Percentiles rank a stretch among this genome's conserved stretches.
phyloP scores from a whole-genome alignment of 2,329 filamentous ascomycete genomes.

The Phyllachora maydis region DNA sequence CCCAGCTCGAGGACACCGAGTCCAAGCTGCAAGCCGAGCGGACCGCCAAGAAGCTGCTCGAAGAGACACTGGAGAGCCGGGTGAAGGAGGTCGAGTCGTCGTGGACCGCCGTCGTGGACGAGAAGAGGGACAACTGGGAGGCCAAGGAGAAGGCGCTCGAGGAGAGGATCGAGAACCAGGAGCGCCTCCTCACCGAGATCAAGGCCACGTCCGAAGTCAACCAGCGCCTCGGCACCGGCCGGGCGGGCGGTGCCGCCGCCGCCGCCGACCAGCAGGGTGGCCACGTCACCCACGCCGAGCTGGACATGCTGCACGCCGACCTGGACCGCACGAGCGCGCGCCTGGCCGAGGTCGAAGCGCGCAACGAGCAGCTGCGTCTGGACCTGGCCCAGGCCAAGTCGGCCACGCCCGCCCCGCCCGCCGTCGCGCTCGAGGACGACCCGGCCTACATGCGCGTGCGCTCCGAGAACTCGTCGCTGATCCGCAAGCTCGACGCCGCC shows the following conservation, averaged over 20 bases:
- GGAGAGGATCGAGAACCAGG: constrained; percentile 88
- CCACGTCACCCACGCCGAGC: constrained; percentile 65
- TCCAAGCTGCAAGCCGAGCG: constrained; percentile 61
- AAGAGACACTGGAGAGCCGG: constrained; percentile 55
- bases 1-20: constrained; percentile 70
- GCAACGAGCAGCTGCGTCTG: constrained; percentile 81
- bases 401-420: constrained; percentile 38
- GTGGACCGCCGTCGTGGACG: constrained; percentile 74
- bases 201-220: constrained; percentile 96
- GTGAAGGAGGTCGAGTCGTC: constrained; percentile 80
- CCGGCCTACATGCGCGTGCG: constrained; percentile 71
- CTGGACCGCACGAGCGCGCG: constrained; percentile 74
- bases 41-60: constrained; percentile 48
- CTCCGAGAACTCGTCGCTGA: constrained; percentile 80
- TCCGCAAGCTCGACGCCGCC: constrained; percentile 70
- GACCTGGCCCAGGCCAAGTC: constrained; percentile 69
- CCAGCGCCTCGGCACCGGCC: constrained; percentile 61
- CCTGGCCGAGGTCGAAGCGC: constrained; percentile 75
- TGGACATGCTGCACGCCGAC: constrained; percentile 85
- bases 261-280: constrained; percentile 10
- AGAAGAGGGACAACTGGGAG: constrained; percentile 93
- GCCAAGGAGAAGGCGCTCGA: constrained; percentile 76
- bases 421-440: constrained; percentile 61
- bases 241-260: too few species aligned
- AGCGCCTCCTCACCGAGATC: constrained; percentile 77